A percentile compares a stretch with the other conserved stretches of the same genome.
Evolutionary conservation across 306 rosid species (phyloP).

Genomic region (Lathyrus sativus): DNA sequence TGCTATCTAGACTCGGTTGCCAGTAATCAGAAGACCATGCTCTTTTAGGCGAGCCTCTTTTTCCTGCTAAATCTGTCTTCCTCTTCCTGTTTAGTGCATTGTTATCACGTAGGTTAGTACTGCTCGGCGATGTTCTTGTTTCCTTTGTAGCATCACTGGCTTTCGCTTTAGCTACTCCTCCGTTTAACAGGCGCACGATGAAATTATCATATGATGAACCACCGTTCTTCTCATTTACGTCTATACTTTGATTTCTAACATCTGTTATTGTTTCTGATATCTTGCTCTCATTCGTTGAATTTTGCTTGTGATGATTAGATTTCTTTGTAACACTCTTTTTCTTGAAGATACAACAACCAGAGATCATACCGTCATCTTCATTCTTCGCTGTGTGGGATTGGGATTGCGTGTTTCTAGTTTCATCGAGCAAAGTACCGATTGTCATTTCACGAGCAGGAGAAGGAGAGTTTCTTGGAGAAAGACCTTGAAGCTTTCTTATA

Average conservation of each 20-base stretch:
- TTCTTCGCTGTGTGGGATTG: slow-evolving; percentile 36
- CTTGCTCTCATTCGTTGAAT: slow-evolving; percentile 15
- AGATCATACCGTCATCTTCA: slow-evolving; percentile 39
- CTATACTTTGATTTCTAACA: slow-evolving; percentile 17
- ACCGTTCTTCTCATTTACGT: slow-evolving; percentile 10
- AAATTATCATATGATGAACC: slow-evolving; percentile 30
- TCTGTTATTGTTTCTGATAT: slow-evolving; percentile 19
- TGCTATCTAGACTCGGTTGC: slow-evolving; percentile 66
- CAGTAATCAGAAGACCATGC: slow-evolving; percentile 45
- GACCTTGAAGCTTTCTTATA: slow-evolving; percentile 60
- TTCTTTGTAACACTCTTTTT: slow-evolving; percentile 35
- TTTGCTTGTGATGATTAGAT: slow-evolving; percentile 25
- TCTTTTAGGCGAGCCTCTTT: slow-evolving; percentile 49
- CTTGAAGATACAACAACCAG: slow-evolving; percentile 41
- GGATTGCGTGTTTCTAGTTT: slow-evolving; percentile 33
- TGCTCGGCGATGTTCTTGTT: slow-evolving; percentile 33
- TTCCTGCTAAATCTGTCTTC: slow-evolving; percentile 37
- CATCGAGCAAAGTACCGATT: slow-evolving; percentile 23
- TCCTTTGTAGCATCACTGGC: slow-evolving; percentile 32
- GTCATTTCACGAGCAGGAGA: slow-evolving; percentile 41
- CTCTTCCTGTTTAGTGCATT: slow-evolving; percentile 35
- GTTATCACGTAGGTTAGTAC: slow-evolving; percentile 26
- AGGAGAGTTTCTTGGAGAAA: slow-evolving; percentile 47
- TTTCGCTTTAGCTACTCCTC: slow-evolving; percentile 27
- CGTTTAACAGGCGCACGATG: slow-evolving; percentile 29